These are phyloP conservation scores for Aspergillus ustus DNA, from an alignment of 2,329 filamentous ascomycete genomes.

Conservation along the genomic window DNA sequence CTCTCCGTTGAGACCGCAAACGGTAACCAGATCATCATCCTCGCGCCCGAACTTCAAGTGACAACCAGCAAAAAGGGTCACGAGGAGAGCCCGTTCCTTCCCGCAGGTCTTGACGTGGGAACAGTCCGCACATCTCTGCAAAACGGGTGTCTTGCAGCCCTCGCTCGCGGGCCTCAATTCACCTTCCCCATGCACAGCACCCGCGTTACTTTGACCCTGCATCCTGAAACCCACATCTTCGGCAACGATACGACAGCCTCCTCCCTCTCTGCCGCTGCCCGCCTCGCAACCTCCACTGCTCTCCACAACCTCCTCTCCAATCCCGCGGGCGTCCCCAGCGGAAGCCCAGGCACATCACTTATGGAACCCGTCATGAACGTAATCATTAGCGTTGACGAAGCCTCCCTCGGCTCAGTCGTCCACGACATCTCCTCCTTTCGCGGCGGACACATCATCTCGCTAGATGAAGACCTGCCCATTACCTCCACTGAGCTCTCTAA, in stretches of 20 bases:
- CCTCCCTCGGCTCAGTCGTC: slow-evolving; percentile 77
- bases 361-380: slow-evolving; percentile 95
- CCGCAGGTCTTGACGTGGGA: slow-evolving; percentile 57
- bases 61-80: slow-evolving; percentile 43
- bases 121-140: slow-evolving; percentile 62
- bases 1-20: slow-evolving; percentile 58
- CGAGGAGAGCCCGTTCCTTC: slow-evolving; percentile 55
- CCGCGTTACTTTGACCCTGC: slow-evolving; percentile 70
- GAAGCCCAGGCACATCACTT: slow-evolving; percentile 61
- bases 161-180: slow-evolving; percentile 82
- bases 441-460: slow-evolving; percentile 74
- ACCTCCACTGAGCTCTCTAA: slow-evolving; percentile 33
- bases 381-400: slow-evolving; percentile 83
- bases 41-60: slow-evolving; percentile 54
- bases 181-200: slow-evolving; percentile 80
- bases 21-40: slow-evolving; percentile 70
- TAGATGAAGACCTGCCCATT: slow-evolving; percentile 57
- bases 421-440: slow-evolving; percentile 77
- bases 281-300: slow-evolving; percentile 69
- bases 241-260: slow-evolving; percentile 69
- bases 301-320: slow-evolving; percentile 59
- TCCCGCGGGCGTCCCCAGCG: slow-evolving; percentile 47
- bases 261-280: slow-evolving; percentile 69
- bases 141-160: slow-evolving; percentile 80
- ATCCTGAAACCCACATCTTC: slow-evolving; percentile 68